Conservation (phyloP, 2,329 filamentous ascomycete species). For the Westerdykella aurantiaca region DNA sequence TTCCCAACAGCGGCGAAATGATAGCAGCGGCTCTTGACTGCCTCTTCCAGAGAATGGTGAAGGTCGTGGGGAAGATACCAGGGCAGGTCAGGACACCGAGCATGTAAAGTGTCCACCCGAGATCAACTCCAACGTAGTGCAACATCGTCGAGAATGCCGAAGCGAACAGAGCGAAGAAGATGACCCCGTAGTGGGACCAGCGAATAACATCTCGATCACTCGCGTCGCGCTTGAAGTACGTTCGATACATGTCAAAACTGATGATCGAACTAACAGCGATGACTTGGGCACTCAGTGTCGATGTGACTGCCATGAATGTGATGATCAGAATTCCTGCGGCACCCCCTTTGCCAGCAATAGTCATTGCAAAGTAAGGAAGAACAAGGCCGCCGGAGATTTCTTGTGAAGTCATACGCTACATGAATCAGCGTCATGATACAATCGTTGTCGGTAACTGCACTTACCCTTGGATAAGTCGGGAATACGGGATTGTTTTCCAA, state of each 20-base stretch:
- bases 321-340: constrained; percentile 35
- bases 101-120: constrained; percentile 53
- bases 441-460: not conserved
- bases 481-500: constrained; percentile 47
- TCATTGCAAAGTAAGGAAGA: constrained; percentile 37
- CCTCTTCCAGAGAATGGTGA: constrained; percentile 49
- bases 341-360: constrained; percentile 37
- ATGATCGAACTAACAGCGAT: constrained; percentile 52
- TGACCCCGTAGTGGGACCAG: constrained; percentile 49
- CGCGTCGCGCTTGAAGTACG: constrained; percentile 45
- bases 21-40: constrained; percentile 49
- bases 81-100: constrained; percentile 50
- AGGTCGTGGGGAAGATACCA: constrained; percentile 50
- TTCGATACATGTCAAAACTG: constrained; percentile 50
- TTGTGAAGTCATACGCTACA: constrained; percentile 31
- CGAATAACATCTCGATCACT: constrained; percentile 48
- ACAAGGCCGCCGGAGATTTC: constrained; percentile 37
- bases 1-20: constrained; percentile 46
- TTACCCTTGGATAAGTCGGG: constrained; percentile 46
- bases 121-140: constrained; percentile 50
- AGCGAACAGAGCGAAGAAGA: constrained; percentile 49
- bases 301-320: constrained; percentile 42
- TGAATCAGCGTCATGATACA: constrained; percentile 2
- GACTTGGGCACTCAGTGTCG: constrained; percentile 48
- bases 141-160: constrained; percentile 50